These are phyloP conservation scores for Waltergamsia citrina DNA, from an alignment of 2,329 filamentous ascomycete genomes.

Conservation along the genomic window DNA sequence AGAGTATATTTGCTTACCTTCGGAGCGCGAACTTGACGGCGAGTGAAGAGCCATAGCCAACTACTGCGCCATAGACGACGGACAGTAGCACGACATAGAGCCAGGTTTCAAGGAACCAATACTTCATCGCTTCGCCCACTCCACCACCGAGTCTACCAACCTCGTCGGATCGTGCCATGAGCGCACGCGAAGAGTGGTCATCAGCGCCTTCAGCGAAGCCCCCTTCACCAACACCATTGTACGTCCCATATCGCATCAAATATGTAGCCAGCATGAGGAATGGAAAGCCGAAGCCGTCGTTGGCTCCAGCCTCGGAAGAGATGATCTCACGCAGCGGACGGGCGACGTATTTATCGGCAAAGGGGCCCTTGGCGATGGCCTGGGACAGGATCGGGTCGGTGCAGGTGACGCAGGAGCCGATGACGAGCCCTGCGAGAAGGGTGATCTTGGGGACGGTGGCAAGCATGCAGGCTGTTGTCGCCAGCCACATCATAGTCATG, in stretches of 20 bases:
- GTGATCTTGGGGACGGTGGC: slow-evolving; percentile 44
- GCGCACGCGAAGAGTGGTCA: not conserved
- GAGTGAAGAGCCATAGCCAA: slow-evolving; percentile 12
- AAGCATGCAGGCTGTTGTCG: slow-evolving; percentile 45
- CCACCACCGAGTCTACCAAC: slow-evolving; percentile 44
- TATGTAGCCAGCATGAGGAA: slow-evolving; percentile 35
- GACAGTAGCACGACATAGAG: slow-evolving; percentile 34
- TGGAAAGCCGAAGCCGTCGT: slow-evolving; percentile 50
- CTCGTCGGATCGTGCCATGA: not conserved
- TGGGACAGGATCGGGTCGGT: slow-evolving; percentile 55
- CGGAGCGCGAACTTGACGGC: slow-evolving; percentile 31
- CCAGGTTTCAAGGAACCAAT: slow-evolving; percentile 37
- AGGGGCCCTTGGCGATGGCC: slow-evolving; percentile 45
- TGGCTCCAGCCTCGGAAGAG: slow-evolving; percentile 50
- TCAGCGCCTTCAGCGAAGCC: slow-evolving; percentile 26
- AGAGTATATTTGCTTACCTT: slow-evolving; percentile 12
- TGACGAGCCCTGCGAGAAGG: slow-evolving; percentile 43
- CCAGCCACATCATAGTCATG: slow-evolving; percentile 55
- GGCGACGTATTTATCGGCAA: slow-evolving; percentile 51
- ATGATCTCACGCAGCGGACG: slow-evolving; percentile 50
- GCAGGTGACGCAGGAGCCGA: slow-evolving; percentile 51
- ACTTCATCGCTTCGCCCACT: slow-evolving; percentile 29
- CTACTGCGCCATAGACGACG: slow-evolving; percentile 27
- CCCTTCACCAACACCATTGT: slow-evolving; percentile 10
- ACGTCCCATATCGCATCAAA: slow-evolving; percentile 31